These are phyloP conservation scores for Tetracladium setigerum DNA, from an alignment of 495 filamentous ascomycete genomes.

Conservation along the genomic window DNA sequence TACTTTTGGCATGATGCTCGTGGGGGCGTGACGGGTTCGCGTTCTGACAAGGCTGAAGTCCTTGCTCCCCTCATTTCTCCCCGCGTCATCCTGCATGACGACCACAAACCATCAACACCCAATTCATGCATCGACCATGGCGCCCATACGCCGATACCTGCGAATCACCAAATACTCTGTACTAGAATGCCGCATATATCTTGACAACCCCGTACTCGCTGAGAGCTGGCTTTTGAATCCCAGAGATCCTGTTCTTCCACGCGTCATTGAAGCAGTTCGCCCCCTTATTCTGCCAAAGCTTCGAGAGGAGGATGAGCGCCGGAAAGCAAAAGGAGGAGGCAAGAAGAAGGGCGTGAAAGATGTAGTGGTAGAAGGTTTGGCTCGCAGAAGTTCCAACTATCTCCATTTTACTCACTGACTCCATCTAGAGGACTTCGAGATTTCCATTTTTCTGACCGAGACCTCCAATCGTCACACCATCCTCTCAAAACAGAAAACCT, in stretches of 20 bases:
- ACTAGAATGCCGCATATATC: conserved; percentile 89
- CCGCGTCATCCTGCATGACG: too few relatives aligned
- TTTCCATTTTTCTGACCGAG: conserved; percentile 87
- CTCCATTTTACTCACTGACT: conserved; percentile 15
- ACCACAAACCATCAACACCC: conserved; percentile 26
- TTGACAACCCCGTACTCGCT: conserved; percentile 76
- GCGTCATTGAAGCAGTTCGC: conserved; percentile 73
- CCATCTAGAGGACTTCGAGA: conserved; percentile 80
- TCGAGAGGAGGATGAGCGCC: conserved; percentile 74
- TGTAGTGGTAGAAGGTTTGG: conserved; percentile 69
- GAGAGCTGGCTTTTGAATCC: conserved; percentile 75
- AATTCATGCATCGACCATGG: conserved; percentile 41
- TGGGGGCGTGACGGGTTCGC: too few relatives aligned
- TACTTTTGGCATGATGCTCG: too few relatives aligned
- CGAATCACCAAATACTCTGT: conserved; percentile 84
- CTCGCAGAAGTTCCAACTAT: neutral
- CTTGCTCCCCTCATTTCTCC: too few relatives aligned
- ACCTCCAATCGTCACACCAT: conserved; percentile 81
- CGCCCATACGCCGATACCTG: conserved; percentile 75
- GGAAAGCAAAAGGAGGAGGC: conserved; percentile 44
- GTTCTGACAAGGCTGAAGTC: too few relatives aligned
- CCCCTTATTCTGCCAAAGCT: conserved; percentile 85
- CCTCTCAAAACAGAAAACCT: conserved; percentile 74
- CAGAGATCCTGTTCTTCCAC: conserved; percentile 64
- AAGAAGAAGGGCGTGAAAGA: conserved; percentile 78